Evolutionary conservation across 2,329 filamentous ascomycete species (phyloP).

Genomic region (Aureobasidium pullulans): DNA sequence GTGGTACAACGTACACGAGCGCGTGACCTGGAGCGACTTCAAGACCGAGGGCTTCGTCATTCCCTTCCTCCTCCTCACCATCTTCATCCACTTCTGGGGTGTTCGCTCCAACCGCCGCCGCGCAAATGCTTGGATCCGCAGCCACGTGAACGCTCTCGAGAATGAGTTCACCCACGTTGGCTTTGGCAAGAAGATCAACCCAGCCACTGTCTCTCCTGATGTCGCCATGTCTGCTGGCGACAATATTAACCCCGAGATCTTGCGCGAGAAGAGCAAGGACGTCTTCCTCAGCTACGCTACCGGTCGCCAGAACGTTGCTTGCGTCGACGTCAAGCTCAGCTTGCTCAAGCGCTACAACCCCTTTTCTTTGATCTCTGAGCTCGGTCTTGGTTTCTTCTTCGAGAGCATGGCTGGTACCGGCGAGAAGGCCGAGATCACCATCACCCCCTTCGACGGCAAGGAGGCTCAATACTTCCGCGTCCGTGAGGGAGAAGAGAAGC

Average conservation of each 20-base stretch:
- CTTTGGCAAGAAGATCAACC: slow-evolving; percentile 51
- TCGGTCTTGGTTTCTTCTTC: slow-evolving; percentile 64
- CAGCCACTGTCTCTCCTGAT: slow-evolving; percentile 33
- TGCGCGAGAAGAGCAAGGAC: slow-evolving; percentile 82
- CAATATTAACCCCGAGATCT: slow-evolving; percentile 47
- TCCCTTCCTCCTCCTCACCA: slow-evolving; percentile 63
- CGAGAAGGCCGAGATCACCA: slow-evolving; percentile 68
- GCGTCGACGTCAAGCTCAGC: slow-evolving; percentile 75
- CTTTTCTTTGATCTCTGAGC: slow-evolving; percentile 58
- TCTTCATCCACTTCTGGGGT: slow-evolving; percentile 75
- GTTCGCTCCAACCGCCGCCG: slow-evolving; percentile 70
- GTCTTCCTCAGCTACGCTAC: slow-evolving; percentile 85
- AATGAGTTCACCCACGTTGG: slow-evolving; percentile 84
- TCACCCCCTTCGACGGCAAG: slow-evolving; percentile 88
- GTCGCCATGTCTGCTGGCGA: slow-evolving; percentile 28
- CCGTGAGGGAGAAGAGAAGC: slow-evolving; percentile 55
- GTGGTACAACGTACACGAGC: slow-evolving; percentile 97
- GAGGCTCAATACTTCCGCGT: slow-evolving; percentile 66
- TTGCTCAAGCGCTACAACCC: slow-evolving; percentile 87
- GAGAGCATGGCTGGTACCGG: slow-evolving; percentile 63
- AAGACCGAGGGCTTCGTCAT: slow-evolving; percentile 78
- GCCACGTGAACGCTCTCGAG: slow-evolving; percentile 63
- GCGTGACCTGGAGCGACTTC: slow-evolving; percentile 77
- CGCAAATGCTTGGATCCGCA: slow-evolving; percentile 71
- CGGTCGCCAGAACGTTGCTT: slow-evolving; percentile 87